Evolutionary conservation across 805 yeast species (phyloP).

Genomic region (Lachancea quebecensis): DNA sequence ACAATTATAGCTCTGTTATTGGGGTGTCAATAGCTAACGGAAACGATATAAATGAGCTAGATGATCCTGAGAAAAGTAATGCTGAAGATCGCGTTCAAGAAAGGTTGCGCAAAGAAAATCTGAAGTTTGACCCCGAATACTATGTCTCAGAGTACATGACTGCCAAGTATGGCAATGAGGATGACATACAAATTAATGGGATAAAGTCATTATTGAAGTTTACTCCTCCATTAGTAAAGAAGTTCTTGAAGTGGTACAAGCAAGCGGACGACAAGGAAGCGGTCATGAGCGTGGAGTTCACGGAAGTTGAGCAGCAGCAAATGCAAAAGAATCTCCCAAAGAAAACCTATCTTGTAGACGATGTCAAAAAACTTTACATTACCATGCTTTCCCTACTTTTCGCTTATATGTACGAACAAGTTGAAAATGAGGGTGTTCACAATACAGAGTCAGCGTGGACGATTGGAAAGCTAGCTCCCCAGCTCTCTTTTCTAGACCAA

Average conservation of each 20-base stretch:
- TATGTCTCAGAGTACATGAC: conserved; percentile 76
- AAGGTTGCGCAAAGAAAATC: conserved; percentile 57
- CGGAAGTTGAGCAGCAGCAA: conserved; percentile 53
- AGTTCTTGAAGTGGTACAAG: conserved; percentile 45
- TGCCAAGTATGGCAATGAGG: conserved; percentile 48
- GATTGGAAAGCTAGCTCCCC: conserved; percentile 79
- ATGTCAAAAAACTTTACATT: conserved; percentile 50
- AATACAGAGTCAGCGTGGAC: conserved; percentile 93
- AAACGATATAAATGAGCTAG: conserved; percentile 84
- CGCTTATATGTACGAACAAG: conserved; percentile 64
- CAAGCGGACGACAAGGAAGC: conserved; percentile 24
- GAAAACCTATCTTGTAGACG: conserved; percentile 49
- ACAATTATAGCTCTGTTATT: conserved; percentile 52
- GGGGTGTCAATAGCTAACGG: conserved; percentile 68
- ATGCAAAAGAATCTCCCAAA: conserved; percentile 62
- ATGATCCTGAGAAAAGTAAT: conserved; percentile 66
- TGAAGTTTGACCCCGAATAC: conserved; percentile 81
- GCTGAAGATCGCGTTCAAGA: conserved; percentile 57
- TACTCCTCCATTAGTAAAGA: conserved; percentile 41
- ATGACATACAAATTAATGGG: conserved; percentile 40
- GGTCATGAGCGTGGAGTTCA: conserved; percentile 39
- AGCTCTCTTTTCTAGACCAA: conserved; percentile 63
- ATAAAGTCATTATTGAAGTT: conserved; percentile 43
- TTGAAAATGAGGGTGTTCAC: conserved; percentile 65
- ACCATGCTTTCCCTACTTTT: conserved; percentile 63